Conservation (phyloP, 768 basidiomycete genomes). For the Xerocomus brunneocitrinus region DNA sequence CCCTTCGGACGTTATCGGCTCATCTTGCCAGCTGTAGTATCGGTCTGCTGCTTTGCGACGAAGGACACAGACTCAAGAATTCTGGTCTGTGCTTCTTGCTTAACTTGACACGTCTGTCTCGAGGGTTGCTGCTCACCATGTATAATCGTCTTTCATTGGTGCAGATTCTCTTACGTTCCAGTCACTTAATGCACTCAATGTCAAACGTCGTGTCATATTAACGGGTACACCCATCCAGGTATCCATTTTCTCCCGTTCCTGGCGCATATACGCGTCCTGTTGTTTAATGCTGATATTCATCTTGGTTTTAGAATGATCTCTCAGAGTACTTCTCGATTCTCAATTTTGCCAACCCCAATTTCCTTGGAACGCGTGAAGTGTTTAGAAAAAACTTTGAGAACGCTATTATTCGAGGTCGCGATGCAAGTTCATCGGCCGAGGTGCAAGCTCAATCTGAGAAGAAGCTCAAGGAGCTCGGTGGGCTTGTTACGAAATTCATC, state of each 20-base stretch:
- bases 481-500: conserved; percentile 88
- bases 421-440: conserved; percentile 76
- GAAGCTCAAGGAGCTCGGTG: conserved; percentile 88
- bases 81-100: conserved; percentile 53
- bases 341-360: conserved; percentile 90
- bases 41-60: conserved; percentile 92
- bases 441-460: conserved; percentile 79
- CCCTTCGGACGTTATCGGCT: conserved; percentile 72
- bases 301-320: conserved; percentile 68
- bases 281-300: neutral
- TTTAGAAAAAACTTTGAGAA: conserved; percentile 96
- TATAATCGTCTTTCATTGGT: neutral
- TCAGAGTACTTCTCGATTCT: conserved; percentile 93
- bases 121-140: neutral
- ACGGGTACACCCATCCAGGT: conserved; percentile 94
- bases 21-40: conserved; percentile 79
- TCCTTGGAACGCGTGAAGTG: conserved; percentile 80
- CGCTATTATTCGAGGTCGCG: conserved; percentile 84
- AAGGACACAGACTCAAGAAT: conserved; percentile 96
- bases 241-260: neutral
- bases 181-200: conserved; percentile 76
- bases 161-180: conserved; percentile 85
- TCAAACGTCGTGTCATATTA: conserved; percentile 86
- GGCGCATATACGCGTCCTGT: conserved; percentile 4
- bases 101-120: neutral